A percentile compares a stretch with the other conserved stretches of the same genome.
Evolutionary conservation across 2,329 filamentous ascomycete species (phyloP).

Genomic region (Fusarium pseudoanthophilum): DNA sequence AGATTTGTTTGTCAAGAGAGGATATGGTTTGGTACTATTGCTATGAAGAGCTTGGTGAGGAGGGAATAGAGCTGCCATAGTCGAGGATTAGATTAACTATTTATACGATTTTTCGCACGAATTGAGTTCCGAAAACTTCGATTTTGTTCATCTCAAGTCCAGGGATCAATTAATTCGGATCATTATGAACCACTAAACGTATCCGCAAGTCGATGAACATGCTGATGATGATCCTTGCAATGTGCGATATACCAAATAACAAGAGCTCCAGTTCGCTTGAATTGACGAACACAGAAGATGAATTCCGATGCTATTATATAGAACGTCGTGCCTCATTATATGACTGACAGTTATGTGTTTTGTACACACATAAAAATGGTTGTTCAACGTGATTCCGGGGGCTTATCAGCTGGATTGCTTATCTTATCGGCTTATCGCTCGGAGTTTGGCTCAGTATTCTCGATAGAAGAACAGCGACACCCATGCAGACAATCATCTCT

Average conservation of each 20-base stretch:
- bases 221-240: not conserved
- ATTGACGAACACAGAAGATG: fast-evolving
- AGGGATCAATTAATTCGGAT: no score
- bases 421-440: not conserved
- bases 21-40: fast-evolving
- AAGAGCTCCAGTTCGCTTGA: fast-evolving
- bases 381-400: not conserved
- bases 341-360: not conserved
- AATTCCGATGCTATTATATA: fast-evolving
- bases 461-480: not conserved
- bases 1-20: not conserved
- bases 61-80: not conserved
- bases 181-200: not conserved
- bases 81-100: not conserved
- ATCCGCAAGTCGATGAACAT: not conserved
- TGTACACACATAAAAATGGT: not conserved
- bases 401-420: not conserved
- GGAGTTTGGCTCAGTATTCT: not conserved
- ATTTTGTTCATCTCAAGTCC: not conserved
- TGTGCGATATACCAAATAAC: fast-evolving
- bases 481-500: fast-evolving
- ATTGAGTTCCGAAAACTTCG: fast-evolving
- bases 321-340: fast-evolving
- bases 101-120: not conserved
- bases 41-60: not conserved